Percentiles rank a stretch among this genome's conserved stretches.
Evolutionary conservation across 176 grass and related monocot genomes (phyloP).

Genomic region (Musa troglodytarum): DNA sequence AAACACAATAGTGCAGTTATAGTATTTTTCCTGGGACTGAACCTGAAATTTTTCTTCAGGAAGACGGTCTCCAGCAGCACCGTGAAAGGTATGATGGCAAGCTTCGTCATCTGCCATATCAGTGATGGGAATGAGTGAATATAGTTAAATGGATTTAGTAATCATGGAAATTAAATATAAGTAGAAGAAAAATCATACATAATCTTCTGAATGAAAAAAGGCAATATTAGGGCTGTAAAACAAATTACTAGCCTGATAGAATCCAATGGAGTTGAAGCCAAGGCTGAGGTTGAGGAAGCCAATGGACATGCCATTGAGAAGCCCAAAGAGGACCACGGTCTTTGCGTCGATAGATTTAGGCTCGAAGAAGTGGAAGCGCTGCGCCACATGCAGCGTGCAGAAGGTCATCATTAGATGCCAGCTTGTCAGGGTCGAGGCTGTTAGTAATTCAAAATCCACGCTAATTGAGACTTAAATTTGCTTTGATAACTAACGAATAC

Average conservation of each 20-base stretch:
- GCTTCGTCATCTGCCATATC: conserved; percentile 88
- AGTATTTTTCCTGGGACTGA: neutral
- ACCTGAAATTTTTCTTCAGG: conserved; percentile 98
- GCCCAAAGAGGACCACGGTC: conserved; percentile 85
- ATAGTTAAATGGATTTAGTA: neutral
- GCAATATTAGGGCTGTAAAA: neutral
- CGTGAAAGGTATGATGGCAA: conserved; percentile 98
- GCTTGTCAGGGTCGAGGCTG: conserved; percentile 97
- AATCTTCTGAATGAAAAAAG: no score
- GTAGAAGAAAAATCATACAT: no score
- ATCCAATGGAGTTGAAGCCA: conserved; percentile 98
- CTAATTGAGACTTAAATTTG: neutral
- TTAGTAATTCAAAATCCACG: conserved; percentile 27
- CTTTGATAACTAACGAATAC: neutral
- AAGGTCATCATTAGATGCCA: conserved; percentile 99
- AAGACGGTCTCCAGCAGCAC: conserved; percentile 92
- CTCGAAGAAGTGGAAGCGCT: conserved; percentile 82
- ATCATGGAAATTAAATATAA: no score
- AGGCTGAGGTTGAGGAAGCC: conserved; percentile 96
- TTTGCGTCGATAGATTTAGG: conserved; percentile 76
- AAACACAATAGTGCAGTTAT: no score
- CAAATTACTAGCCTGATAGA: conserved; percentile 68
- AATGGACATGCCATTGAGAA: conserved; percentile 91
- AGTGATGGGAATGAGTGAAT: neutral
- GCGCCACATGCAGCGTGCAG: conserved; percentile 86